These are phyloP conservation scores for Globisporangium alternatum DNA, from an alignment of 352 stramenopile species.

Conservation along the genomic window DNA sequence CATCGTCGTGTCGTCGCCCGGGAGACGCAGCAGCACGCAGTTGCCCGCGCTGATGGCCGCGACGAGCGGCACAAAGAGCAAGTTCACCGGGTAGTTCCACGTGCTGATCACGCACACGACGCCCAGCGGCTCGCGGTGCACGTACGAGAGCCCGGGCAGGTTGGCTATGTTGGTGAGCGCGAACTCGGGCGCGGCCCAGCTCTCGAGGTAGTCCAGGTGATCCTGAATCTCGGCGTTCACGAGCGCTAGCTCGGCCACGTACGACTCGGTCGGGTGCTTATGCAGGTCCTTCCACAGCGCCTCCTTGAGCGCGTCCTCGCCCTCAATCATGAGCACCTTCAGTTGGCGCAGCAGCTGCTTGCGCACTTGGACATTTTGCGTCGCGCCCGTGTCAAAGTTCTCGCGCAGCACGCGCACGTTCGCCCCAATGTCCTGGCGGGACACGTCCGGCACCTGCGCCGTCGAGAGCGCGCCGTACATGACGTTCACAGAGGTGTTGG, in stretches of 20 bases:
- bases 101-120: conserved; percentile 88
- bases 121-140: conserved; percentile 69
- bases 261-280: conserved; percentile 69
- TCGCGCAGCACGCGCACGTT: conserved; percentile 49
- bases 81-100: conserved; percentile 92
- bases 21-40: conserved; percentile 90
- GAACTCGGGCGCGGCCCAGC: conserved; percentile 54
- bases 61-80: conserved; percentile 76
- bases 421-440: conserved; percentile 43
- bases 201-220: conserved; percentile 64
- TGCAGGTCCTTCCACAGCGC: conserved; percentile 67
- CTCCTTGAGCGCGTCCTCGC: conserved; percentile 37
- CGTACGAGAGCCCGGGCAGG: conserved; percentile 56
- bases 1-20: conserved; percentile 80
- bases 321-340: conserved; percentile 47
- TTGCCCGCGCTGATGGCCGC: conserved; percentile 90
- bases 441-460: conserved; percentile 55
- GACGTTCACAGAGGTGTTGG: no score
- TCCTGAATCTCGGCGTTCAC: conserved; percentile 73
- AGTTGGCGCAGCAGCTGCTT: conserved; percentile 48
- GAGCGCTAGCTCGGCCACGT: conserved; percentile 44
- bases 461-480: no score
- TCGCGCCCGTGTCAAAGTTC: conserved; percentile 46
- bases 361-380: conserved; percentile 36
- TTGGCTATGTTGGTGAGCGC: conserved; percentile 53